phyloP scores from a whole-genome alignment of 495 filamentous ascomycete species.

The Articulospora tetracladia region DNA sequence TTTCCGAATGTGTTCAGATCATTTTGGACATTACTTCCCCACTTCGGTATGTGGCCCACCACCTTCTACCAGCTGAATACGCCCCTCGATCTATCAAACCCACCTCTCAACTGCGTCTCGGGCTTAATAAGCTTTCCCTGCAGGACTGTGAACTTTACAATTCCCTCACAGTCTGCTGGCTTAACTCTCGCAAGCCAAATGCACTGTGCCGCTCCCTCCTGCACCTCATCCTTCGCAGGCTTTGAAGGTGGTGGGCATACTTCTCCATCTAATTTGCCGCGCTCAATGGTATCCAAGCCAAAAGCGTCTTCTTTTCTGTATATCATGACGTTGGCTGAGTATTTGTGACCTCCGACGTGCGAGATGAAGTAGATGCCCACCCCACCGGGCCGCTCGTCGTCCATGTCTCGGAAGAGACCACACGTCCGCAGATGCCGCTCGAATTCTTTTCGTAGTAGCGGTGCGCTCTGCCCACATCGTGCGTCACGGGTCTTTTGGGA shows the following conservation, averaged over 20 bases:
- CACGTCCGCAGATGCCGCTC: slow-evolving; percentile 83
- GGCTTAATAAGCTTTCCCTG: slow-evolving; percentile 94
- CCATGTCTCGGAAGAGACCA: slow-evolving; percentile 79
- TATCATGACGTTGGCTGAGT: slow-evolving; percentile 85
- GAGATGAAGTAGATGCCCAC: slow-evolving; percentile 94
- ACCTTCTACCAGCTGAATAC: slow-evolving; percentile 82
- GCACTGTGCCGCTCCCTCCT: slow-evolving; percentile 72
- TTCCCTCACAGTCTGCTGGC: slow-evolving; percentile 92
- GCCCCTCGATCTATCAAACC: slow-evolving; percentile 79
- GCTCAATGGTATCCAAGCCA: slow-evolving; percentile 43
- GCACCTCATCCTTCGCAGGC: slow-evolving; percentile 28
- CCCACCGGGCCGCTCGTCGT: slow-evolving; percentile 82
- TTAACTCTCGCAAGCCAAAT: slow-evolving; percentile 89
- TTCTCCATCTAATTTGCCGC: slow-evolving; percentile 31
- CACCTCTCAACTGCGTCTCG: slow-evolving; percentile 75
- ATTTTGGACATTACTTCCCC: too few species aligned
- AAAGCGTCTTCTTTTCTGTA: slow-evolving; percentile 67
- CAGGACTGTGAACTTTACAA: slow-evolving; percentile 83
- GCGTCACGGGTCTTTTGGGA: slow-evolving; percentile 91
- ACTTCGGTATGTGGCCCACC: too few species aligned
- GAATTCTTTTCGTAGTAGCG: slow-evolving; percentile 79
- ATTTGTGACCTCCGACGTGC: slow-evolving; percentile 95
- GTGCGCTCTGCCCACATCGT: slow-evolving; percentile 89
- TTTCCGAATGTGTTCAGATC: neutral
- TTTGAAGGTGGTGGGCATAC: slow-evolving; percentile 21